These are phyloP conservation scores for Colletotrichum spaethianum DNA, from an alignment of 2,329 filamentous ascomycete genomes.

Conservation along the genomic window DNA sequence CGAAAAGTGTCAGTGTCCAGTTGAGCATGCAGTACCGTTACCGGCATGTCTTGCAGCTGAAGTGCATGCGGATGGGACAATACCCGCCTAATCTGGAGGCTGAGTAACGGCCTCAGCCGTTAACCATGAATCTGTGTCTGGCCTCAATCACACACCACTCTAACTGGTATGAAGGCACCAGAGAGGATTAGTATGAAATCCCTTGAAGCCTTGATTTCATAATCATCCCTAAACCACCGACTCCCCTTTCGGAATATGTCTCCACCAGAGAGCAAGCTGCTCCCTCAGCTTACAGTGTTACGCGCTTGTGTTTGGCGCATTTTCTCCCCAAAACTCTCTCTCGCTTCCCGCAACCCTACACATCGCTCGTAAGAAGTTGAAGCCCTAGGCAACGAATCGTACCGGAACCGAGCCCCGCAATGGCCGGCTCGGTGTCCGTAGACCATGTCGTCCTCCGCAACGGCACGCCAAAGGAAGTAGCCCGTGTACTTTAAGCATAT, in stretches of 20 bases:
- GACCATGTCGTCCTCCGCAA: constrained; percentile 5
- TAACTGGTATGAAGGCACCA: neutral
- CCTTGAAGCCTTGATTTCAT: neutral
- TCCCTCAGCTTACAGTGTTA: neutral
- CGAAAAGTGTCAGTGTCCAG: neutral
- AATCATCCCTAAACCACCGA: neutral
- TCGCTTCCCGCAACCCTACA: neutral
- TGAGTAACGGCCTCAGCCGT: neutral
- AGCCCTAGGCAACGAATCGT: no score
- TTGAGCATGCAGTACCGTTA: neutral
- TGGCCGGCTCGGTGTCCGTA: neutral
- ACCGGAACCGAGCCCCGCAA: neutral
- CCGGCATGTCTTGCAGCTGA: neutral
- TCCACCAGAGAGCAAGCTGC: neutral
- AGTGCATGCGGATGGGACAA: neutral
- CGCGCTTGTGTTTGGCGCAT: neutral
- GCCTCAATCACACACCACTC: neutral
- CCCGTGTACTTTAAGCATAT: constrained; percentile 2
- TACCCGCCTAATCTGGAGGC: neutral
- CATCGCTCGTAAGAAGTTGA: neutral
- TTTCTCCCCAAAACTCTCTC: neutral
- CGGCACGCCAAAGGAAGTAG: constrained; percentile 17
- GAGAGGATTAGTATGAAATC: neutral
- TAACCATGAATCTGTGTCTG: neutral
- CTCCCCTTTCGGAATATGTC: neutral